Conservation (phyloP, 2,329 filamentous ascomycete species). For the Talaromyces amestolkiae region DNA sequence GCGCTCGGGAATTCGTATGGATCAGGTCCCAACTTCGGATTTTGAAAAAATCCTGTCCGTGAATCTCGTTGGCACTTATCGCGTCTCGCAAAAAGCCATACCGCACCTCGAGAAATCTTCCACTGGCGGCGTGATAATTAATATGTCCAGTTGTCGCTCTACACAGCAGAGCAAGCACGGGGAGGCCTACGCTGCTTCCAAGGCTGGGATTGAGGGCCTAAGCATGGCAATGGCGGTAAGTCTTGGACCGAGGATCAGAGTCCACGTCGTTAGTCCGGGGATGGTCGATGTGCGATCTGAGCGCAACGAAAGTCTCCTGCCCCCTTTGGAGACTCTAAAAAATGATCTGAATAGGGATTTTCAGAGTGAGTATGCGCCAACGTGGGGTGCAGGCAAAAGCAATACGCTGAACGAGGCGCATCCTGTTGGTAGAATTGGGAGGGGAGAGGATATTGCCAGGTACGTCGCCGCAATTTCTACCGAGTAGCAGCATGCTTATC, state of each 20-base stretch:
- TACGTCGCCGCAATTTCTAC: not conserved
- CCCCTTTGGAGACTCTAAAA: not conserved
- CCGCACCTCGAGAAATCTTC: not conserved
- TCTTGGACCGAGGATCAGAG: not conserved
- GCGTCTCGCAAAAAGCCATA: not conserved
- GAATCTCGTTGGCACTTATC: not conserved
- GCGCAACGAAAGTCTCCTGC: not conserved
- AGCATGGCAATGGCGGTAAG: constrained; percentile 2
- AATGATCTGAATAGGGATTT: not conserved
- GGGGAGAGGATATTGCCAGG: not conserved
- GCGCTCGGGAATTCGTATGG: not conserved
- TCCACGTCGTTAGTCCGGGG: not conserved
- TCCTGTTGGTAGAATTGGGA: constrained; percentile 3
- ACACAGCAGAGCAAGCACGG: constrained; percentile 7
- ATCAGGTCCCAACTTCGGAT: not conserved
- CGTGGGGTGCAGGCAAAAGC: not conserved
- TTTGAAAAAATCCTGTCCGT: not conserved
- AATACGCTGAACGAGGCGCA: not conserved
- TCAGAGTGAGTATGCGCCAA: not conserved
- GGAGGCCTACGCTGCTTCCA: not conserved
- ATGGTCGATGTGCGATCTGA: constrained; percentile 5
- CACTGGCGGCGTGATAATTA: not conserved
- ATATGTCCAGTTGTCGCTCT: constrained; percentile 5
- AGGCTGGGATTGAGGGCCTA: not conserved
- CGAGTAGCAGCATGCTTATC: not conserved